A percentile compares a stretch with the other conserved stretches of the same genome.
phyloP scores from a whole-genome alignment of 2,329 filamentous ascomycete genomes.

The Diplodia corticola region DNA sequence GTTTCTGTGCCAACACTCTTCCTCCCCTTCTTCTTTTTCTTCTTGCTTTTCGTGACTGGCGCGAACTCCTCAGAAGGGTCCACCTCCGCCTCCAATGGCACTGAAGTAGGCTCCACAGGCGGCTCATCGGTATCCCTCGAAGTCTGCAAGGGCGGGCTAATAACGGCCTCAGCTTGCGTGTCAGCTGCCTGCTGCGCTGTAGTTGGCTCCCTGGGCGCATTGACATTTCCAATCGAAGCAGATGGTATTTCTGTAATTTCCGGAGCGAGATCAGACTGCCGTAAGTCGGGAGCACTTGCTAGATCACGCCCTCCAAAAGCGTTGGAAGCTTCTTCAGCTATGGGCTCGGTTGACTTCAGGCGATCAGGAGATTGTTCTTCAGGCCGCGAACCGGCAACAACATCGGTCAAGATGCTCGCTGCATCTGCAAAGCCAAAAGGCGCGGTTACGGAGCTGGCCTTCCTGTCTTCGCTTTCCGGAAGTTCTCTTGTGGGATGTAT shows the following conservation, averaged over 20 bases:
- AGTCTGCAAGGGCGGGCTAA: not conserved
- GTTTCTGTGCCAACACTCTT: conserved; percentile 30
- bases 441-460: not conserved
- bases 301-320: not conserved
- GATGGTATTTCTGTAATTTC: not conserved
- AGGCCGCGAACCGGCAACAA: not conserved
- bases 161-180: not conserved
- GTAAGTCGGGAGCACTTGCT: not conserved
- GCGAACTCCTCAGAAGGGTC: not conserved
- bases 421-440: conserved; percentile 6
- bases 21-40: conserved; percentile 36
- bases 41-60: conserved; percentile 35
- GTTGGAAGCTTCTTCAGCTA: not conserved
- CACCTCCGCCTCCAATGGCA: not conserved
- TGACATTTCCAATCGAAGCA: not conserved
- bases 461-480: not conserved
- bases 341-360: not conserved
- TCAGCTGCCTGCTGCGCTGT: not conserved
- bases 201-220: not conserved
- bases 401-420: not conserved
- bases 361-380: not conserved
- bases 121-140: not conserved
- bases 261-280: not conserved
- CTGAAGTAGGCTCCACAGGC: not conserved
- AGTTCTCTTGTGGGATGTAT: too few relatives aligned